These are phyloP conservation scores for Pseudocercospora cruenta DNA, from an alignment of 2,329 filamentous ascomycete genomes.

Conservation along the genomic window DNA sequence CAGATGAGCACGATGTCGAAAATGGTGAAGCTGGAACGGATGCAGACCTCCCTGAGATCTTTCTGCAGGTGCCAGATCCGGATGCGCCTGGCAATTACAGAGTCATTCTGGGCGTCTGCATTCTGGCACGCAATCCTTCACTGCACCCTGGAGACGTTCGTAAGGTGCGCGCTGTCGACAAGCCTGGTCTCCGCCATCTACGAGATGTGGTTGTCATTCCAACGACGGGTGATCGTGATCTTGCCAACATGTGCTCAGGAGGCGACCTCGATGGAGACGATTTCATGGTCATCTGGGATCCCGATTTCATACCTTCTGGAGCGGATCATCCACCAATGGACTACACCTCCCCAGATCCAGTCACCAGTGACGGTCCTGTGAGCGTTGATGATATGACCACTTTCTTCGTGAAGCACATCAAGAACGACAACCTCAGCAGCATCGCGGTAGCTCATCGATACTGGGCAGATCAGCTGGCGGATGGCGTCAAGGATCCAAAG, in stretches of 20 bases:
- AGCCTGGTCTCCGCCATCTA: conserved; percentile 72
- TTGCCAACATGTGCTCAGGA: conserved; percentile 93
- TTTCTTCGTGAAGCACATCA: conserved; percentile 93
- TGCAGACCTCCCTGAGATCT: conserved; percentile 74
- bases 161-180: conserved; percentile 80
- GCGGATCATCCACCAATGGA: conserved; percentile 81
- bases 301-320: conserved; percentile 66
- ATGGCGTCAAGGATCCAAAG: conserved; percentile 67
- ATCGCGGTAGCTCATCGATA: conserved; percentile 86
- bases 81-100: conserved; percentile 56
- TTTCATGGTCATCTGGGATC: conserved; percentile 92
- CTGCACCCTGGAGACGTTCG: conserved; percentile 91
- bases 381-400: conserved; percentile 72
- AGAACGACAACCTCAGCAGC: conserved; percentile 77
- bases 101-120: conserved; percentile 74
- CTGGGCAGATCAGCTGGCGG: conserved; percentile 63
- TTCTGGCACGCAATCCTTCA: conserved; percentile 89
- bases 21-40: neutral
- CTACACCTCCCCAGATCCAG: conserved; percentile 64
- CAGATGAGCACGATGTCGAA: conserved; percentile 1
- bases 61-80: conserved; percentile 73
- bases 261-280: conserved; percentile 96
- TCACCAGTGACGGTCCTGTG: conserved; percentile 64
- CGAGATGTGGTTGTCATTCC: conserved; percentile 88
- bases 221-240: conserved; percentile 76